Conservation (phyloP, 202 grass and related monocot species). For the Elaeis oleifera region DNA sequence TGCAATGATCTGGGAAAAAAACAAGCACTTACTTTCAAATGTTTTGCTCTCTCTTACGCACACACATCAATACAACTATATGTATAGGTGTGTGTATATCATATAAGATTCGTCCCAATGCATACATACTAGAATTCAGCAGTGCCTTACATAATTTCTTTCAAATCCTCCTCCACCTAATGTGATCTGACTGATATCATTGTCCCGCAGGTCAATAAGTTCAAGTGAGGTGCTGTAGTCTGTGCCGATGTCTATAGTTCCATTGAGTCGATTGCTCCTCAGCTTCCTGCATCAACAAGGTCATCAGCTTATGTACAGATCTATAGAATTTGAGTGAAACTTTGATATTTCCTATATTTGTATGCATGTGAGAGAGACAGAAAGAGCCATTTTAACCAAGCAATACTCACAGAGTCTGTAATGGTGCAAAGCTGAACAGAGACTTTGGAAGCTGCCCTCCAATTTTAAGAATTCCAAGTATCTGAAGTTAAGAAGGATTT, state of each 20-base stretch:
- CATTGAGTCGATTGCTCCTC: slow-evolving; percentile 51
- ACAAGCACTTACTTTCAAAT: too few relatives aligned
- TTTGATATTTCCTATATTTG: too few relatives aligned
- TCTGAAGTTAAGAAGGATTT: slow-evolving; percentile 23
- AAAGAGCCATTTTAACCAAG: slow-evolving; percentile 1
- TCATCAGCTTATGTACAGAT: background rate
- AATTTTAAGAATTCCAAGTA: slow-evolving; percentile 55
- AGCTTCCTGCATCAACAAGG: slow-evolving; percentile 41
- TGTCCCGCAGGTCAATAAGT: slow-evolving; percentile 60
- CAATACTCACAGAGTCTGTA: slow-evolving; percentile 69
- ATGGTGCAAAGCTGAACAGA: slow-evolving; percentile 45
- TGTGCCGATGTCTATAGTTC: slow-evolving; percentile 42
- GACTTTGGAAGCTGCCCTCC: slow-evolving; percentile 40
- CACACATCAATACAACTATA: too few relatives aligned
- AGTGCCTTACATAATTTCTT: slow-evolving; percentile 42
- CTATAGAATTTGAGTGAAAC: too few relatives aligned
- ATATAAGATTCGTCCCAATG: too few relatives aligned
- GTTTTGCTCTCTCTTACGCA: too few relatives aligned
- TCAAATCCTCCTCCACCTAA: slow-evolving; percentile 28
- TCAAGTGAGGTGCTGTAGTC: slow-evolving; percentile 40
- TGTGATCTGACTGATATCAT: slow-evolving; percentile 22
- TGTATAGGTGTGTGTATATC: too few relatives aligned
- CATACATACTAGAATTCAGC: too few relatives aligned
- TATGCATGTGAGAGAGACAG: too few relatives aligned
- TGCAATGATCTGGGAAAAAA: too few relatives aligned